Conservation (phyloP, 352 stramenopile genomes). For the Globisporangium barbulae region DNA sequence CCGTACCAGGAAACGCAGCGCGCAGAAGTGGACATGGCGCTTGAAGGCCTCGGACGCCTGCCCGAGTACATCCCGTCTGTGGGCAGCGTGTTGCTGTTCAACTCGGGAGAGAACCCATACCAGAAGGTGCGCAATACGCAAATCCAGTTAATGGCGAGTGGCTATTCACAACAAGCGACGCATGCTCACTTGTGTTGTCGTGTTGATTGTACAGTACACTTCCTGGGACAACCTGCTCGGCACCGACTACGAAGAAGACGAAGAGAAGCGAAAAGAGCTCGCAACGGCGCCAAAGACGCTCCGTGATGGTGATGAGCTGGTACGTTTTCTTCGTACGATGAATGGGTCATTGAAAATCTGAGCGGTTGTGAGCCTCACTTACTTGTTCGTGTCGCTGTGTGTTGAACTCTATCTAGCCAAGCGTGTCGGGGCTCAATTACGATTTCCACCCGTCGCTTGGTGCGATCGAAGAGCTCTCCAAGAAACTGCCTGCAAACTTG, state of each 20-base stretch:
- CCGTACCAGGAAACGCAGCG: conserved; percentile 67
- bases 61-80: conserved; percentile 83
- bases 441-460: conserved; percentile 74
- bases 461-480: conserved; percentile 64
- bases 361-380: background rate
- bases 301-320: conserved; percentile 77
- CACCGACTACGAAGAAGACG: conserved; percentile 84
- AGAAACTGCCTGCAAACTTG: conserved; percentile 74
- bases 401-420: conserved; percentile 28
- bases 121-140: conserved; percentile 52
- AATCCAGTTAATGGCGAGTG: no score
- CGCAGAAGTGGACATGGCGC: conserved; percentile 71
- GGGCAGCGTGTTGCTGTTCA: conserved; percentile 83
- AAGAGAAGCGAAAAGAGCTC: conserved; percentile 82
- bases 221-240: conserved; percentile 86
- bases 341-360: background rate
- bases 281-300: conserved; percentile 76
- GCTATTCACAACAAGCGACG: no score
- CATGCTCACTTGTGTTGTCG: background rate
- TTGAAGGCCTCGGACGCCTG: conserved; percentile 72
- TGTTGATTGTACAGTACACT: conserved; percentile 52
- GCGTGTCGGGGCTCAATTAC: conserved; percentile 70
- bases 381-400: background rate
- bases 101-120: conserved; percentile 86
- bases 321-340: conserved; percentile 23